Conservation (phyloP, 768 basidiomycete species). For the Mycena vulgaris region DNA sequence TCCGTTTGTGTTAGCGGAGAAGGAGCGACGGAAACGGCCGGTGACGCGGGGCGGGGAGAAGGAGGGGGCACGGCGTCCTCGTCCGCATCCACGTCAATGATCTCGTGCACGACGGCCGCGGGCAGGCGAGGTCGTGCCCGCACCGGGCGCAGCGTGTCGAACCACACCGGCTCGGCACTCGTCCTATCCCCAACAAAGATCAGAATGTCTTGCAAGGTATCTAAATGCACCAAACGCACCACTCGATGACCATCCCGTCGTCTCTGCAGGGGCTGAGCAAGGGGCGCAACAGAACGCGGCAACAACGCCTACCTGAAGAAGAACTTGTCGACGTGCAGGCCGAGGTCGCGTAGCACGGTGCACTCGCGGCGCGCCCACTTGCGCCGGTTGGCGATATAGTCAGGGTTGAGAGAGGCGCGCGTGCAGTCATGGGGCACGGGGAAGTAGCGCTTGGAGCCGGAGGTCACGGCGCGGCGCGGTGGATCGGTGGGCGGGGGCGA, state of each 20-base stretch:
- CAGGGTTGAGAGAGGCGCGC: slow-evolving; percentile 4
- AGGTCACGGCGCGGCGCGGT: slow-evolving; percentile 24
- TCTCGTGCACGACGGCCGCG: background rate
- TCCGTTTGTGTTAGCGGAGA: too few relatives aligned
- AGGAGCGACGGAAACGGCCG: background rate
- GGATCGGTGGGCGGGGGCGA: slow-evolving; percentile 22
- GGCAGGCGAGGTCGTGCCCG: background rate
- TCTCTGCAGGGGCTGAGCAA: slow-evolving; percentile 29
- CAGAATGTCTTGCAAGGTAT: background rate
- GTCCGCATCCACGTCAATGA: slow-evolving; percentile 35
- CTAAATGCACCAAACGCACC: slow-evolving; percentile 8
- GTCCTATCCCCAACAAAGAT: slow-evolving; percentile 7
- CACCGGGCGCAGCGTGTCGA: slow-evolving; percentile 33
- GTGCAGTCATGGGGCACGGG: slow-evolving; percentile 34
- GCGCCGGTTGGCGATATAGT: slow-evolving; percentile 26
- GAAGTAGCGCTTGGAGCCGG: slow-evolving; percentile 39
- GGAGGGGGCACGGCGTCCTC: background rate
- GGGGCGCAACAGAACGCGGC: background rate
- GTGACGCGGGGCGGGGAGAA: background rate
- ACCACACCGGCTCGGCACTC: slow-evolving; percentile 30
- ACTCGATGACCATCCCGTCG: slow-evolving; percentile 43
- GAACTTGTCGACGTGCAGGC: slow-evolving; percentile 27
- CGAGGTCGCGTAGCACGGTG: slow-evolving; percentile 21
- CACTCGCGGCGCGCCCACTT: slow-evolving; percentile 29
- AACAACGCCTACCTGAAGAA: slow-evolving; percentile 33